A percentile compares a stretch with the other conserved stretches of the same genome.
These are phyloP conservation scores for Butyriboletus appendiculatus DNA, from an alignment of 1,284 basidiomycete genomes.

Conservation along the genomic window DNA sequence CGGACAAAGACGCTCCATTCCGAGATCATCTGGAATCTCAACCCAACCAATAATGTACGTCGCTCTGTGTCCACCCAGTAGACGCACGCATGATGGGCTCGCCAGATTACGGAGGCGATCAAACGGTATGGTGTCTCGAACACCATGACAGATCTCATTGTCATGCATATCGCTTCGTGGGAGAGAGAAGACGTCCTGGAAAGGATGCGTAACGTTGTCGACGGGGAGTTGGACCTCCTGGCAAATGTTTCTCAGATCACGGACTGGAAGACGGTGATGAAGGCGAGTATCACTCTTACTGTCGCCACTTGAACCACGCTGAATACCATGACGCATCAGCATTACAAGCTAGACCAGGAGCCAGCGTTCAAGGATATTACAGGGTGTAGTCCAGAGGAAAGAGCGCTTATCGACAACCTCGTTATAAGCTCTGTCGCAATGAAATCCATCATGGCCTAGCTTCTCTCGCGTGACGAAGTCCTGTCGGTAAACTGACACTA, in stretches of 20 bases:
- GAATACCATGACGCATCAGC: constrained; percentile 42
- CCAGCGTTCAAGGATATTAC: constrained; percentile 42
- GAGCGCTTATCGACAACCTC: constrained; percentile 58
- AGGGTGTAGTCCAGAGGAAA: constrained; percentile 43
- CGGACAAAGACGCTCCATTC: constrained; percentile 83
- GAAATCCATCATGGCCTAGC: constrained; percentile 65
- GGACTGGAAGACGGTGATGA: constrained; percentile 72
- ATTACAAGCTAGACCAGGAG: constrained; percentile 74
- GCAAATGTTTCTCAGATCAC: constrained; percentile 51
- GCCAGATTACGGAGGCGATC: constrained; percentile 84
- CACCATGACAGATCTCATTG: constrained; percentile 63
- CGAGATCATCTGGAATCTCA: constrained; percentile 82
- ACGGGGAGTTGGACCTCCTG: constrained; percentile 55
- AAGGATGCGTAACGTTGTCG: constrained; percentile 57
- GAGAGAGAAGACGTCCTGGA: constrained; percentile 42
- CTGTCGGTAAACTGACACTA: background rate
- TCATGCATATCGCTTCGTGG: constrained; percentile 64
- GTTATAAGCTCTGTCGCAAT: constrained; percentile 78
- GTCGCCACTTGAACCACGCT: background rate
- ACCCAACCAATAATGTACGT: constrained; percentile 81
- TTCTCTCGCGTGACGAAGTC: background rate
- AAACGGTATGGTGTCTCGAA: constrained; percentile 82
- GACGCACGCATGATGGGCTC: background rate
- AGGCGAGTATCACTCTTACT: constrained; percentile 46
- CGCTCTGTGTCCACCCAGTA: background rate